These are phyloP conservation scores for Pichia sp. DNA, from an alignment of 1,139 yeast genomes.

Conservation along the genomic window DNA sequence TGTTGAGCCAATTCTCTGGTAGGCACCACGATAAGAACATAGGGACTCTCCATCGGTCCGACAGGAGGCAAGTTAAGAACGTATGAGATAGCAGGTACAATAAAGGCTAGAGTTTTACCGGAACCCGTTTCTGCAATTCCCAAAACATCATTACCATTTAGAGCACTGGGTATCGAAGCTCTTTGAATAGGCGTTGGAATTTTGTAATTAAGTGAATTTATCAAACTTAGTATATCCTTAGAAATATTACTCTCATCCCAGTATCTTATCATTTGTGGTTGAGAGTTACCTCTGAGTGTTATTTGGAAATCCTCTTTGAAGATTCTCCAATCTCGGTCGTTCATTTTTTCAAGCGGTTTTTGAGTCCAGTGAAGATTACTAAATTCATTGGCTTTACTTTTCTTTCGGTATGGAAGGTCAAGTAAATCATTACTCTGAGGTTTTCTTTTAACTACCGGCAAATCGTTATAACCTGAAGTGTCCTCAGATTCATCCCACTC, in stretches of 20 bases:
- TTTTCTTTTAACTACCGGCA: slow-evolving; percentile 27
- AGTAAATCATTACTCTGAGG: slow-evolving; percentile 13
- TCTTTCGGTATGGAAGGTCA: slow-evolving; percentile 12
- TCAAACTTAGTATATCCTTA: slow-evolving; percentile 31
- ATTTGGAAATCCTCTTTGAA: slow-evolving; percentile 74
- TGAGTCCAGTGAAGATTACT: slow-evolving; percentile 54
- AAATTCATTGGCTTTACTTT: background rate
- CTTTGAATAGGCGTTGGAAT: slow-evolving; percentile 89
- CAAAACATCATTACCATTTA: slow-evolving; percentile 55
- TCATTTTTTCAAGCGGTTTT: slow-evolving; percentile 61
- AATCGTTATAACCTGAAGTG: slow-evolving; percentile 38
- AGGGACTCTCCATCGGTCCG: slow-evolving; percentile 51
- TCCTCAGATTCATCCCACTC: slow-evolving; percentile 70
- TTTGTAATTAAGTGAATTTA: slow-evolving; percentile 37
- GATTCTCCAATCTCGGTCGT: slow-evolving; percentile 82
- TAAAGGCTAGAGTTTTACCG: slow-evolving; percentile 84
- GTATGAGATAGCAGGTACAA: slow-evolving; percentile 64
- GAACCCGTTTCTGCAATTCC: slow-evolving; percentile 98
- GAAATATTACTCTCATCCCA: slow-evolving; percentile 67
- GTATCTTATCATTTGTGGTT: slow-evolving; percentile 55
- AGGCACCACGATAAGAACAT: slow-evolving; percentile 72
- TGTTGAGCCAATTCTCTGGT: slow-evolving; percentile 93
- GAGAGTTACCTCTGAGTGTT: slow-evolving; percentile 44
- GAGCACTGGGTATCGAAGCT: slow-evolving; percentile 74
- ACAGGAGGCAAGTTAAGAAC: slow-evolving; percentile 36